Percentiles rank a stretch among this genome's conserved stretches.
Evolutionary conservation across 2,329 filamentous ascomycete genomes (phyloP).

Genomic region (Iodosphaeria phyllophila): DNA sequence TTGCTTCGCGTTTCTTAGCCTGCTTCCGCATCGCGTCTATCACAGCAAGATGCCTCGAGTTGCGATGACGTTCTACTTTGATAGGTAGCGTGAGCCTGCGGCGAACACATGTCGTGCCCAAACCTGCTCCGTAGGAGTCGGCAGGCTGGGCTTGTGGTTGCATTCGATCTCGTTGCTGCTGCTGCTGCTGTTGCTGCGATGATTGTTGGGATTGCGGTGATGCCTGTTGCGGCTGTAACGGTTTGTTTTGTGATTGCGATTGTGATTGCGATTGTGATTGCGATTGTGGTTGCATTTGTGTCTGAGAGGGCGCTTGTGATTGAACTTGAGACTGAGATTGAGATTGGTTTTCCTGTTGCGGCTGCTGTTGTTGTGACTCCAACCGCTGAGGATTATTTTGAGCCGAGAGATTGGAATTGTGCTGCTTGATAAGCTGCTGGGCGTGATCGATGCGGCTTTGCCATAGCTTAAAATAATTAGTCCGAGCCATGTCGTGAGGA

Average conservation of each 20-base stretch:
- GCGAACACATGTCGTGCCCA: conserved; percentile 31
- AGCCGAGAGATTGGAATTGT: conserved; percentile 28
- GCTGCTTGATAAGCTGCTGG: conserved; percentile 32
- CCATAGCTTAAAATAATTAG: conserved; percentile 74
- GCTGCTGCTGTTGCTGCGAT: conserved; percentile 5
- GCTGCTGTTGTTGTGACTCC: conserved; percentile 10
- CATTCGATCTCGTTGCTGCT: conserved; percentile 2
- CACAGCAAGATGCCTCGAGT: conserved; percentile 71
- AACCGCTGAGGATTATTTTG: conserved; percentile 13
- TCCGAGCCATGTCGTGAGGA: conserved; percentile 85
- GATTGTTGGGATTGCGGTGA: conserved; percentile 23
- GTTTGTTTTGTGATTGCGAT: too few species aligned
- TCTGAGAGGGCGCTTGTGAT: too few species aligned
- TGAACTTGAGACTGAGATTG: conserved; percentile 24
- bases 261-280: too few species aligned
- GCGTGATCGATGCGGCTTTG: conserved; percentile 40
- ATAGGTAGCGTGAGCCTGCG: conserved; percentile 62
- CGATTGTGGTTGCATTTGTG: too few species aligned
- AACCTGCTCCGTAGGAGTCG: conserved; percentile 8
- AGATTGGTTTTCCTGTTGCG: conserved; percentile 22
- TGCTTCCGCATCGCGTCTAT: conserved; percentile 92
- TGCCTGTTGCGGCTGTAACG: conserved; percentile 13
- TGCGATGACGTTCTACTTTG: conserved; percentile 70
- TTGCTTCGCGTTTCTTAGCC: conserved; percentile 81
- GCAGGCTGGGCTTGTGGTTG: too few species aligned